Base-by-base conservation (phyloP, 2,329 filamentous ascomycete species). In the Simplicillium aogashimaense region DNA sequence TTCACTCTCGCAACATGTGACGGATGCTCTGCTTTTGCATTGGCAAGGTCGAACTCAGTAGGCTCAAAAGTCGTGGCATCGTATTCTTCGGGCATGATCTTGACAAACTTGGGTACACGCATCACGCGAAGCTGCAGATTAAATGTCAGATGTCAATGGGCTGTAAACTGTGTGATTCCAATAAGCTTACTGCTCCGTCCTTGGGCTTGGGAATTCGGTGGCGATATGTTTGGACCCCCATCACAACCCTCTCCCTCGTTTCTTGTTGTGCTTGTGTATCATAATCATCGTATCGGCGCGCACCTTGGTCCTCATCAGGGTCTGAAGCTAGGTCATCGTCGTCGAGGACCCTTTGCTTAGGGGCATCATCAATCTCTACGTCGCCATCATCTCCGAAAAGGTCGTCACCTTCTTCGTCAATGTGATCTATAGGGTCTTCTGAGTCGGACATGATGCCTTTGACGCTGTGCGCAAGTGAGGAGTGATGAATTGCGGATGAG, bases 101-200 rank as follows among this genome's bases (percentile, higher is more conserved):
- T 76, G 51, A 90, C 65, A 61, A 89, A 89, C 16, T 74, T 72
- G 25, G 85, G 85, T 2, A 90, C 70, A 48, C 79, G 81, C 51
- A 88, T 60, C 5, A 82, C 69, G 58, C 83, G 81, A 37, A 86
- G 67, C 81, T 86, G 37, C 7, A 30, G 8, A 30, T 31, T 12
- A 16, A 2, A 10, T 13, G 28, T 46, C 20, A 47, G 44, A 32
- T 16, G 30, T 32, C 13, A 31, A n/a, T n/a, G 20, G 30, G 11
- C 8, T n/a, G 30, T n/a, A 37, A 20, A 32, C 18, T 9, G 7
- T 2, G 4, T 13, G 18, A 10, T 37, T n/a, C 18, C 9, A 20
- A 30, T 1, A 8, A 35, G 56, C 72, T 51, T 64, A 88, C 83
- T 57, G 77, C 75, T 53, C 79, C 79, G 54, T 88, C 81, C 47